Base-by-base conservation (phyloP, 2,329 filamentous ascomycete genomes). In the Pleomassaria siparia region DNA sequence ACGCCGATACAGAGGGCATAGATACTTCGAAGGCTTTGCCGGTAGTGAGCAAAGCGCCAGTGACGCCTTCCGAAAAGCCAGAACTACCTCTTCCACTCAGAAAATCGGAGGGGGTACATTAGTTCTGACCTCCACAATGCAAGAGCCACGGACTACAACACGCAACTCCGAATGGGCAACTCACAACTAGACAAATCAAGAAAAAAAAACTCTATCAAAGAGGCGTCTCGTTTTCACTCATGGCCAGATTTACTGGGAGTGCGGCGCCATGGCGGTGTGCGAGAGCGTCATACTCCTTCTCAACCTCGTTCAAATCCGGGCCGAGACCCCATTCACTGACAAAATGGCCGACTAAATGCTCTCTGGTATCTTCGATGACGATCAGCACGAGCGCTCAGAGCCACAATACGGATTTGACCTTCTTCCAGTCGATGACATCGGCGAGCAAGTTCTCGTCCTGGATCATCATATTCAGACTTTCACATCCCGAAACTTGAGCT, bases 391-490 rank as follows among this genome's bases (percentile, higher is more conserved):
- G 6, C 5, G 5, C 15, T 32, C 29, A 32, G 29, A 32, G 29
- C 6, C 53, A 1, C 43, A 55, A 13, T 50, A 55, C 26, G 52
- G 52, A 22, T 55, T 55, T 18, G 43, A 44, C 8, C 12, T 40
- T 3, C 28, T 24, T 2, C 7, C 44, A 6, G 15, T 5, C 7
- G 41, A 48, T 10, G 39, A 36, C 9, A 39, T 40, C 1, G 32
- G n/a, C 29, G 44, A 30, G 44, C 39, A 6, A 43, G 49, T 32
- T 18, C 49, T 12, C 24, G 42, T 43, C 46, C 52, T 55, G 5
- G 33, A 50, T n/a, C 46, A 48, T 21, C 52, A 55, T 18, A 55
- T 55, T 22, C 49, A 46, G 21, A 50, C 44, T 11, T 55, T 55
- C 28, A 47, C 50, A 3, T 42, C 41, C 12, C 29, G 52, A 18